A percentile compares a stretch with the other conserved stretches of the same genome.
These are phyloP conservation scores for Nicotiana sylvestris DNA, from an alignment of 257 asterid genomes.

Conservation along the genomic window DNA sequence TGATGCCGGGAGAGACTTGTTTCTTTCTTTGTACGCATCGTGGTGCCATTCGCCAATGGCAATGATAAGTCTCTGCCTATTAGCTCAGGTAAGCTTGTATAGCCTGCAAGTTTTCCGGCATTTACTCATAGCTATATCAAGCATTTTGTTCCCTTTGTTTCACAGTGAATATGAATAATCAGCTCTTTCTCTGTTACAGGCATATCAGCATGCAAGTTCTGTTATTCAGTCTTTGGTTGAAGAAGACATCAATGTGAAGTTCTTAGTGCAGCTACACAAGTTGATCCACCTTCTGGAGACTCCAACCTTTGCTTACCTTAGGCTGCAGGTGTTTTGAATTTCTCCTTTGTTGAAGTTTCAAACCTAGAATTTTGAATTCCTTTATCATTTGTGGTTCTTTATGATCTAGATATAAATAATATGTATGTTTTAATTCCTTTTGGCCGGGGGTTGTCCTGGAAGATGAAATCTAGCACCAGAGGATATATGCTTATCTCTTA, in stretches of 20 bases:
- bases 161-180: neutral
- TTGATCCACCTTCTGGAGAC: slow-evolving; percentile 93
- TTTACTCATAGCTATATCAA: neutral
- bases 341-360: slow-evolving; percentile 7
- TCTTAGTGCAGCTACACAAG: slow-evolving; percentile 90
- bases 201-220: slow-evolving; percentile 92
- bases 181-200: slow-evolving; percentile 35
- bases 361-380: neutral
- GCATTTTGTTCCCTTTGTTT: slow-evolving; percentile 6
- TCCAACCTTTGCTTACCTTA: slow-evolving; percentile 90
- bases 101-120: neutral
- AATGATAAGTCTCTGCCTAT: slow-evolving; percentile 88
- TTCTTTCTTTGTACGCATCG: slow-evolving; percentile 61
- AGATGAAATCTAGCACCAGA: neutral
- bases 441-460: neutral
- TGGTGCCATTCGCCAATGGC: slow-evolving; percentile 99
- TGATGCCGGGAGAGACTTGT: slow-evolving; percentile 73
- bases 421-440: neutral
- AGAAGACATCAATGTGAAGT: slow-evolving; percentile 91
- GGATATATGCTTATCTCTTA: neutral
- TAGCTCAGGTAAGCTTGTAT: slow-evolving; percentile 77
- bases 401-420: neutral
- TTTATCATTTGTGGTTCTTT: neutral
- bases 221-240: slow-evolving; percentile 88
- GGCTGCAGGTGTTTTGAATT: slow-evolving; percentile 66